phyloP scores from a whole-genome alignment of 306 rosid species.

The Cicer judaicum region DNA sequence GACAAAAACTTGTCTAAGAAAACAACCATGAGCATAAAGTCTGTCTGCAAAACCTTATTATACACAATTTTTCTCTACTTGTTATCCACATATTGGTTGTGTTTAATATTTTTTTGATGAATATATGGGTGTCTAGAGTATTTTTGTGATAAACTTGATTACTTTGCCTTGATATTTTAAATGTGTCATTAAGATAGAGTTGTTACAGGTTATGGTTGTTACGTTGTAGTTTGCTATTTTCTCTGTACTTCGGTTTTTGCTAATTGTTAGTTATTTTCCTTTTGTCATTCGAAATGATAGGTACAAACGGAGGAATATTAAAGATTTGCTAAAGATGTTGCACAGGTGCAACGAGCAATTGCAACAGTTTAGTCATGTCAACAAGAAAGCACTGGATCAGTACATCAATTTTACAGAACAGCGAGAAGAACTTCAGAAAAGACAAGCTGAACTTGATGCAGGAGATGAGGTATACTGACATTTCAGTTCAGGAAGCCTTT shows the following conservation, averaged over 20 bases:
- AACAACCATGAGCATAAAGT: slow-evolving; percentile 20
- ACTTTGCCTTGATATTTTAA: slow-evolving; percentile 2
- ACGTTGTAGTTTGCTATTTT: slow-evolving; percentile 15
- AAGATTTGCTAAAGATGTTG: slow-evolving; percentile 83
- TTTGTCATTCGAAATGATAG: slow-evolving; percentile 54
- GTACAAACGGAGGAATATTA: slow-evolving; percentile 78
- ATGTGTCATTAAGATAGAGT: slow-evolving; percentile 11
- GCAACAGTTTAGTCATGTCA: slow-evolving; percentile 94
- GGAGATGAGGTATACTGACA: slow-evolving; percentile 82
- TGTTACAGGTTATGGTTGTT: slow-evolving; percentile 22
- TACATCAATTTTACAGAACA: slow-evolving; percentile 95
- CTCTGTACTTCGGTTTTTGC: slow-evolving; percentile 4
- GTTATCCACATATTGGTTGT: neutral
- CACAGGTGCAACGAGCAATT: slow-evolving; percentile 91
- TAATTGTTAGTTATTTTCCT: slow-evolving; percentile 17
- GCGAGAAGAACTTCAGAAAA: slow-evolving; percentile 95
- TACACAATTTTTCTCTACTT: neutral
- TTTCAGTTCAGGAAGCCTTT: slow-evolving; percentile 31
- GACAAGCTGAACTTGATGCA: slow-evolving; percentile 93
- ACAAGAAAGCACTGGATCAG: slow-evolving; percentile 96
- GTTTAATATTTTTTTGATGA: slow-evolving; percentile 19
- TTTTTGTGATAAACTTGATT: slow-evolving; percentile 1
- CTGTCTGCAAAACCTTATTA: neutral
- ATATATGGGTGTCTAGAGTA: neutral
- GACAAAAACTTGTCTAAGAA: neutral